A percentile compares a stretch with the other conserved stretches of the same genome.
These are phyloP conservation scores for Neophaeococcomyces aloes DNA, from an alignment of 2,329 filamentous ascomycete species.

Conservation along the genomic window DNA sequence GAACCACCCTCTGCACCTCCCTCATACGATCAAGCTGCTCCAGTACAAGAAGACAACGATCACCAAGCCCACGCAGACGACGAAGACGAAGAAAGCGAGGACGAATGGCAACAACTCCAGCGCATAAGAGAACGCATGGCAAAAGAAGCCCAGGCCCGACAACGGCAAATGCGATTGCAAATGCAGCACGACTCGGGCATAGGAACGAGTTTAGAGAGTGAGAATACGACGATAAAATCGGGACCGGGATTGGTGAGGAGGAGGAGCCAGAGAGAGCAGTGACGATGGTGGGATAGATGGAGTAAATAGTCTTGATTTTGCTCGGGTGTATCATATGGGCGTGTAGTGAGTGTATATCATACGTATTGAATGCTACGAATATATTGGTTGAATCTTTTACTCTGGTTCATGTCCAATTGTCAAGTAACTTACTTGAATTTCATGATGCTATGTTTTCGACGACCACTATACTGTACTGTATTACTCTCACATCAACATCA, in stretches of 20 bases:
- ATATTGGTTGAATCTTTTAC: no score
- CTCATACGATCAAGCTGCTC: background rate
- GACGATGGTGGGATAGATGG: background rate
- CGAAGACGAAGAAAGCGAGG: conserved; percentile 14
- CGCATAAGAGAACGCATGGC: conserved; percentile 10
- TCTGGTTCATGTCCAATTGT: no score
- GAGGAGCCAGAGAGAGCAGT: conserved; percentile 11
- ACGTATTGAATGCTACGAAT: no score
- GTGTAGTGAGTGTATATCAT: no score
- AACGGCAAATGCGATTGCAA: background rate
- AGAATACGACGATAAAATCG: conserved; percentile 7
- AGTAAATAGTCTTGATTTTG: no score
- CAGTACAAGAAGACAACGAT: background rate
- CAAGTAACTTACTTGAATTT: no score
- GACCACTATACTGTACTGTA: no score
- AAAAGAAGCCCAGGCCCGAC: conserved; percentile 2
- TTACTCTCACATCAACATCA: no score
- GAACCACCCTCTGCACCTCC: background rate
- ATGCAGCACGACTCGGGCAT: conserved; percentile 38
- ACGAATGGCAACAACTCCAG: conserved; percentile 7
- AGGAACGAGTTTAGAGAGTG: conserved; percentile 42
- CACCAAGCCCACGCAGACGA: conserved; percentile 11
- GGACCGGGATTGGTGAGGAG: conserved; percentile 9
- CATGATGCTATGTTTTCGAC: no score
- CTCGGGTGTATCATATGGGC: no score